A percentile compares a stretch with the other conserved stretches of the same genome.
These are phyloP conservation scores for Hymenochaete sp. DNA, from an alignment of 1,284 basidiomycete species.

Conservation along the genomic window DNA sequence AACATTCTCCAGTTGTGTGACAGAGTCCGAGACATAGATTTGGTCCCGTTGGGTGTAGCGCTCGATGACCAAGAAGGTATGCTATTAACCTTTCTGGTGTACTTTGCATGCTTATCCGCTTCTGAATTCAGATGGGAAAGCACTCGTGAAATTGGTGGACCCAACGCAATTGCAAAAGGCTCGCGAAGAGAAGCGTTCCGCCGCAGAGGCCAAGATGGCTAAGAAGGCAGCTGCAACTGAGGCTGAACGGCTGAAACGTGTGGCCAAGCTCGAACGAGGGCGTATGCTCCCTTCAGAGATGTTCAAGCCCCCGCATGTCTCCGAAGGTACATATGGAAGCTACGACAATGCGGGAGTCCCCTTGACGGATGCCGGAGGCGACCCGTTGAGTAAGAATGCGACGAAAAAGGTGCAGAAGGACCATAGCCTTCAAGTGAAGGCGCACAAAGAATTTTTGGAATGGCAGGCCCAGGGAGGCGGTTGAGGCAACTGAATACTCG, in stretches of 20 bases:
- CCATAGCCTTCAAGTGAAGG: constrained; percentile 66
- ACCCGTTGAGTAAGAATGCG: constrained; percentile 78
- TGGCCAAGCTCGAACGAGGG: constrained; percentile 83
- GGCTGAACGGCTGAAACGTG: constrained; percentile 68
- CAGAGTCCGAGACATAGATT: constrained; percentile 81
- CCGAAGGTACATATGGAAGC: constrained; percentile 58
- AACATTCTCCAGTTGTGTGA: constrained; percentile 84
- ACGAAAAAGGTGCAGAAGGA: constrained; percentile 80
- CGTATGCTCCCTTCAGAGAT: constrained; percentile 66
- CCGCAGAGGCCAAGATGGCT: constrained; percentile 67
- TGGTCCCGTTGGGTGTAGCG: constrained; percentile 90
- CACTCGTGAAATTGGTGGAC: constrained; percentile 88
- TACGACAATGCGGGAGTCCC: constrained; percentile 88
- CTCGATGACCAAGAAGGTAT: constrained; percentile 93
- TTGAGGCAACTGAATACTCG: no score
- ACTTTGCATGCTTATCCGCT: constrained; percentile 1
- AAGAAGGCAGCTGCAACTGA: constrained; percentile 73
- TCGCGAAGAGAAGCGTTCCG: constrained; percentile 84
- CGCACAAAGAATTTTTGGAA: constrained; percentile 67
- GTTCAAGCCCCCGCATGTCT: constrained; percentile 78
- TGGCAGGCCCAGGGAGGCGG: constrained; percentile 35
- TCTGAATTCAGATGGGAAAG: constrained; percentile 66
- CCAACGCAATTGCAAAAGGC: constrained; percentile 76
- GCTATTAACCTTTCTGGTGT: neutral
- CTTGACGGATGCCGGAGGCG: constrained; percentile 73